Evolutionary conservation across 176 grass and related monocot species (phyloP).

Genomic region (Ensete ventricosum): DNA sequence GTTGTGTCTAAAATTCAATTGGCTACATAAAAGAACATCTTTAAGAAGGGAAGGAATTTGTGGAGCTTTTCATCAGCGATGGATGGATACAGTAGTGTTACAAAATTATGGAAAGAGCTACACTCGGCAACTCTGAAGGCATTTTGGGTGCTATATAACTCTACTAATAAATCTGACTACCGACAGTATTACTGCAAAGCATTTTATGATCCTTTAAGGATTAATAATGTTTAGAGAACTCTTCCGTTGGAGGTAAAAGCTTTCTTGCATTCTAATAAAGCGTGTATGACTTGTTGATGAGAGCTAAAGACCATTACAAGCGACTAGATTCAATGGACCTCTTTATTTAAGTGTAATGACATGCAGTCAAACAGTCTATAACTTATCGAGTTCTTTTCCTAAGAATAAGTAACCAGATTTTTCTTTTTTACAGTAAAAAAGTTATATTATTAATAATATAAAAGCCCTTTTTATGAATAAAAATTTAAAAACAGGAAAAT

Average conservation of each 20-base stretch:
- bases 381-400: too few species aligned
- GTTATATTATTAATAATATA: too few species aligned
- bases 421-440: too few species aligned
- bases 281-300: too few species aligned
- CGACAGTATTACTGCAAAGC: neutral
- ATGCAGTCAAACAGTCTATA: too few species aligned
- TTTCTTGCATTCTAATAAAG: too few species aligned
- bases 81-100: neutral
- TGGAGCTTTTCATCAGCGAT: neutral
- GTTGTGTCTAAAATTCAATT: neutral
- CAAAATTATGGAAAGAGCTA: neutral
- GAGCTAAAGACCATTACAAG: too few species aligned
- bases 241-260: neutral
- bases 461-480: too few species aligned
- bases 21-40: neutral
- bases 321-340: too few species aligned
- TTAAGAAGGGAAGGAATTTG: neutral
- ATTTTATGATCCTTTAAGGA: neutral
- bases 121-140: neutral
- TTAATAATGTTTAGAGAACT: neutral
- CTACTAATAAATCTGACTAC: neutral
- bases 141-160: neutral
- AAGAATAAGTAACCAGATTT: too few species aligned
- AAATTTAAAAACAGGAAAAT: too few species aligned
- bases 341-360: too few species aligned